A percentile compares a stretch with the other conserved stretches of the same genome.
phyloP scores from a whole-genome alignment of 2,329 filamentous ascomycete genomes.

The Fusarium zealandicum region DNA sequence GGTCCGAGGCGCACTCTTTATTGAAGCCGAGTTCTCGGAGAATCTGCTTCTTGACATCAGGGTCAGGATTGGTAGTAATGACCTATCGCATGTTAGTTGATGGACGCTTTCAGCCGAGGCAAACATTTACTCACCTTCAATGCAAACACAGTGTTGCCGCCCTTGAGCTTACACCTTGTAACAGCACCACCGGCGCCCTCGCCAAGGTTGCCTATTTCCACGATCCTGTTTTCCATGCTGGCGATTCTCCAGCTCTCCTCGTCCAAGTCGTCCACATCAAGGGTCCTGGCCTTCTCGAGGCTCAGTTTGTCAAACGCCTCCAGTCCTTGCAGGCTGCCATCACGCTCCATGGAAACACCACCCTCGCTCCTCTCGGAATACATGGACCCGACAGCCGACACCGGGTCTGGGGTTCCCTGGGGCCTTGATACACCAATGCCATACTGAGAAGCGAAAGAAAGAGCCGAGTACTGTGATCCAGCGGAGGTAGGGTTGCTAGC shows the following conservation, averaged over 20 bases:
- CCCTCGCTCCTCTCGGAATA: constrained; percentile 83
- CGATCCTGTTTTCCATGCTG: constrained; percentile 85
- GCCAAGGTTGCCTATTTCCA: constrained; percentile 87
- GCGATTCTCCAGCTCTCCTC: constrained; percentile 96
- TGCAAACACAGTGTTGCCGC: constrained; percentile 93
- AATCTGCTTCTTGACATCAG: constrained; percentile 98
- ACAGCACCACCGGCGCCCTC: constrained; percentile 97
- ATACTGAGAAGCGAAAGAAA: constrained; percentile 80
- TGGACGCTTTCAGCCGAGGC: not conserved
- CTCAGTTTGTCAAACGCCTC: constrained; percentile 82
- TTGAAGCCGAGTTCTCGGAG: constrained; percentile 96
- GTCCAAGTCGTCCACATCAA: constrained; percentile 94
- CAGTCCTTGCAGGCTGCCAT: constrained; percentile 79
- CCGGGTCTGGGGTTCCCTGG: constrained; percentile 79
- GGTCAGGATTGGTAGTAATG: constrained; percentile 97
- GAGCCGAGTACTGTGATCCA: constrained; percentile 83
- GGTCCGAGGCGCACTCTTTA: constrained; percentile 93
- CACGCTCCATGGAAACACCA: constrained; percentile 79
- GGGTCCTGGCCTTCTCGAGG: constrained; percentile 79
- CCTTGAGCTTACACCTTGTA: constrained; percentile 86
- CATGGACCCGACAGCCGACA: constrained; percentile 85
- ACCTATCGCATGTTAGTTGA: constrained; percentile 65
- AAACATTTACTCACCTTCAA: constrained; percentile 74
- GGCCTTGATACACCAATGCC: constrained; percentile 71
- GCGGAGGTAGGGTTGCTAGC: constrained; percentile 85